Evolutionary conservation across 2,329 filamentous ascomycete genomes (phyloP), one percentile per base, ranked within the genome.

Genomic region (Aspergillus versicolor): DNA sequence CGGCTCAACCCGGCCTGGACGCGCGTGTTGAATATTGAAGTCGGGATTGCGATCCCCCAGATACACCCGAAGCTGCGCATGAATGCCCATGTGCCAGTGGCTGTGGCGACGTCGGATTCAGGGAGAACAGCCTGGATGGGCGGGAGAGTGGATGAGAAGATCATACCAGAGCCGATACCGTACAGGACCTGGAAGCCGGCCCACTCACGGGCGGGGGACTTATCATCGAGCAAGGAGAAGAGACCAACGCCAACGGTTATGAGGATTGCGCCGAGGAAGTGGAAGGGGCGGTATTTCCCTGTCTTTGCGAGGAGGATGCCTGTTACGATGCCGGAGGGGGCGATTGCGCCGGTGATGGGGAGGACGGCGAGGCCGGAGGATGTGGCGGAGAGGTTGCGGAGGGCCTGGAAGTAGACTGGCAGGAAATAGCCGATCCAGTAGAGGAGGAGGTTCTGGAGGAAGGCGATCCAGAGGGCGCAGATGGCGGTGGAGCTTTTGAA

Each of bases 61-160:
- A 53, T 51, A 27, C 37, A 45, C 0, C 56, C 51, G 11, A 54
- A 37, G 11, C 51, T 41, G 5, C 51, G 56, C 51, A 58, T 46
- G 9, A 54, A 54, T 1, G 52, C 48, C 51, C 53, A 58, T 13
- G 37, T 54, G 5, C 40, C 51, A 2, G 56, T 53, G 1, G 51
- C 41, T 3, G 34, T 21, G 6, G 56, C 51, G n/a, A 46, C 32
- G 7, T 50, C 43, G 2, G 47, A 41, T 19, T 51, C 56, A 1
- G 42, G 15, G 2, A 53, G n/a, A 3, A 40, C 9, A 1, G 56
- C 51, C 32, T 58, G 51, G 8, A 54, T 27, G 30, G 56, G 40
- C 4, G 53, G 48, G 13, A 51, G 42, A 5, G 44, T 42, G 4
- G 52, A 32, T 5, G 46, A 24, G 8, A 58, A 43, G 3, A 51